phyloP scores from a whole-genome alignment of 2,329 filamentous ascomycete genomes.

The Bisporella sp. region DNA sequence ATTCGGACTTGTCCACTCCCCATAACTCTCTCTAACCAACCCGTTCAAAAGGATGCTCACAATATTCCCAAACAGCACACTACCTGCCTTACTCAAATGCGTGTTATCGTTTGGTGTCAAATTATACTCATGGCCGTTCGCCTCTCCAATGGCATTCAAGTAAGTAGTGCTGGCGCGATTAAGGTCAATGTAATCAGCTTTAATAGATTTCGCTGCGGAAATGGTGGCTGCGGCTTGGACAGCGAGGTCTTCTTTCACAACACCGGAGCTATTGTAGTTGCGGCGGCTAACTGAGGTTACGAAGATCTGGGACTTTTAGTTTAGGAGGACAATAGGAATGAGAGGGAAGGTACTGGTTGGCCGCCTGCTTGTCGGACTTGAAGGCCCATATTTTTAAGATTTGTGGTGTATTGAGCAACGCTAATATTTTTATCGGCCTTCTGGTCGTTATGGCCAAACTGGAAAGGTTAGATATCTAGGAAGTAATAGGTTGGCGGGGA shows the following conservation, averaged over 20 bases:
- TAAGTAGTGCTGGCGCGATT: constrained; percentile 38
- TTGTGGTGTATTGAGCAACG: constrained; percentile 33
- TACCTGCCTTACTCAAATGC: constrained; percentile 39
- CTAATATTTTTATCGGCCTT: constrained; percentile 35
- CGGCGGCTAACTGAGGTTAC: constrained; percentile 40
- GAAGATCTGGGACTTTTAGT: constrained; percentile 26
- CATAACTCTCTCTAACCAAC: too few species aligned
- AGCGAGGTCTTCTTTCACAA: constrained; percentile 35
- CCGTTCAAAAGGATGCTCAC: constrained; percentile 32
- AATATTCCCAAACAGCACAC: constrained; percentile 38
- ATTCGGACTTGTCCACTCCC: too few species aligned
- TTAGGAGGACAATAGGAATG: neutral
- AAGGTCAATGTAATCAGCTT: constrained; percentile 33
- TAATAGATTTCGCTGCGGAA: constrained; percentile 29
- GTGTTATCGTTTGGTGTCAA: constrained; percentile 37
- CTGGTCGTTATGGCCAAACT: constrained; percentile 47
- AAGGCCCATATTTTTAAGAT: constrained; percentile 31
- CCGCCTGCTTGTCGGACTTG: constrained; percentile 26
- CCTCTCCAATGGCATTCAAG: constrained; percentile 37
- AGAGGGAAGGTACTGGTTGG: constrained; percentile 15
- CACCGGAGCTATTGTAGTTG: constrained; percentile 29
- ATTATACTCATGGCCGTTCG: constrained; percentile 36
- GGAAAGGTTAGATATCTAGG: neutral
- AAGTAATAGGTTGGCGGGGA: neutral
- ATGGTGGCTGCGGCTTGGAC: constrained; percentile 33